A percentile compares a stretch with the other conserved stretches of the same genome.
These are phyloP conservation scores for Peronospora farinosa DNA, from an alignment of 352 stramenopile genomes.

Conservation along the genomic window DNA sequence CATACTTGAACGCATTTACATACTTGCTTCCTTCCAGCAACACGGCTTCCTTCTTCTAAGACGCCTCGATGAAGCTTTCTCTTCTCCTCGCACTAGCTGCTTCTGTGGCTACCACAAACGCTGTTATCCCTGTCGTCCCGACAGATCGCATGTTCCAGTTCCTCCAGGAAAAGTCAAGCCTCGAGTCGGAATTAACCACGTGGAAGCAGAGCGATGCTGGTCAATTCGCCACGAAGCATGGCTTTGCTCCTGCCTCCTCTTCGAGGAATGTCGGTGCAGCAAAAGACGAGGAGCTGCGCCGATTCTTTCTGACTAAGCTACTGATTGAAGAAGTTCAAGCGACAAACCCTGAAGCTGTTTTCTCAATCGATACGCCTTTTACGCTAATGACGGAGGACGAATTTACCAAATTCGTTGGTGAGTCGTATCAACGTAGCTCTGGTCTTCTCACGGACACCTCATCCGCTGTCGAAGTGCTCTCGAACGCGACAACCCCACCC, in stretches of 20 bases:
- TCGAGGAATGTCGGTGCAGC: not conserved
- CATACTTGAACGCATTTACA: constrained; percentile 25
- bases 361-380: constrained; percentile 67
- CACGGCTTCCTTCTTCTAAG: constrained; percentile 1
- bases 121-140: constrained; percentile 20
- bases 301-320: constrained; percentile 61
- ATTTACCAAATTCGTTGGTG: constrained; percentile 47
- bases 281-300: constrained; percentile 43
- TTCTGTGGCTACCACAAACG: constrained; percentile 14
- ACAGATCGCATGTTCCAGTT: constrained; percentile 37
- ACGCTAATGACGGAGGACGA: constrained; percentile 66
- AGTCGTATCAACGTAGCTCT: constrained; percentile 30
- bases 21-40: constrained; percentile 30
- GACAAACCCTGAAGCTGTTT: constrained; percentile 50
- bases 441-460: constrained; percentile 1
- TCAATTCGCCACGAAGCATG: constrained; percentile 40
- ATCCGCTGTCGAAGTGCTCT: not conserved
- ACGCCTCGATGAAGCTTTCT: constrained; percentile 29
- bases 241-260: constrained; percentile 27
- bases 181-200: constrained; percentile 35
- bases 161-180: constrained; percentile 33
- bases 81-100: constrained; percentile 25
- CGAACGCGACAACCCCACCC: constrained; percentile 10
- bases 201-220: constrained; percentile 54
- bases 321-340: constrained; percentile 42